Conservation (phyloP, 768 basidiomycete species). For the Suillus subaureus region DNA sequence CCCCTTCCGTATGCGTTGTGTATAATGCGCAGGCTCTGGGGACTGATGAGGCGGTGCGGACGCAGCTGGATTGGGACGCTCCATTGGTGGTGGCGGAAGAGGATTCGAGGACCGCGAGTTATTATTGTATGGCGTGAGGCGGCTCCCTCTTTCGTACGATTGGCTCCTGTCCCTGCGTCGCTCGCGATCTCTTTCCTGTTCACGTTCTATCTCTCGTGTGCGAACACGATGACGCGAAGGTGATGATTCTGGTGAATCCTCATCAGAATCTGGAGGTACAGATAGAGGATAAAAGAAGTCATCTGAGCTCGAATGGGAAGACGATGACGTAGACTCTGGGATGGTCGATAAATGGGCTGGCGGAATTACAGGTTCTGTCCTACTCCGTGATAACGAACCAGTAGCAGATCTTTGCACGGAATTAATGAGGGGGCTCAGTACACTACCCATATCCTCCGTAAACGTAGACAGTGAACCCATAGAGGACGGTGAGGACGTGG, state of each 20-base stretch:
- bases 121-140: background rate
- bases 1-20: conserved; percentile 50
- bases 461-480: conserved; percentile 25
- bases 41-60: conserved; percentile 31
- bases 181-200: conserved; percentile 1
- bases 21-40: conserved; percentile 31
- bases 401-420: conserved; percentile 18
- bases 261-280: conserved; percentile 18
- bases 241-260: conserved; percentile 12
- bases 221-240: conserved; percentile 26
- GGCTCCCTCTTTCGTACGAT: background rate
- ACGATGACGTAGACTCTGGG: conserved; percentile 23
- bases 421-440: conserved; percentile 21
- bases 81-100: conserved; percentile 32
- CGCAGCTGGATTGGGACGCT: conserved; percentile 24
- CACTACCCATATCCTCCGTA: conserved; percentile 28
- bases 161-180: background rate
- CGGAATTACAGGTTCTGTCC: conserved; percentile 30
- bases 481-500: conserved; percentile 17
- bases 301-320: conserved; percentile 26
- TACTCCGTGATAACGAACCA: conserved; percentile 25
- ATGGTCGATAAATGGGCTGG: conserved; percentile 28
- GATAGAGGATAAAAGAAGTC: conserved; percentile 27
- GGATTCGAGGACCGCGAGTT: conserved; percentile 21
- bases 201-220: conserved; percentile 2